Evolutionary conservation across 225 moss, liverwort and hornwort genomes (phyloP), one percentile per base, ranked within the genome.

Genomic region (Polytrichum formosum): DNA sequence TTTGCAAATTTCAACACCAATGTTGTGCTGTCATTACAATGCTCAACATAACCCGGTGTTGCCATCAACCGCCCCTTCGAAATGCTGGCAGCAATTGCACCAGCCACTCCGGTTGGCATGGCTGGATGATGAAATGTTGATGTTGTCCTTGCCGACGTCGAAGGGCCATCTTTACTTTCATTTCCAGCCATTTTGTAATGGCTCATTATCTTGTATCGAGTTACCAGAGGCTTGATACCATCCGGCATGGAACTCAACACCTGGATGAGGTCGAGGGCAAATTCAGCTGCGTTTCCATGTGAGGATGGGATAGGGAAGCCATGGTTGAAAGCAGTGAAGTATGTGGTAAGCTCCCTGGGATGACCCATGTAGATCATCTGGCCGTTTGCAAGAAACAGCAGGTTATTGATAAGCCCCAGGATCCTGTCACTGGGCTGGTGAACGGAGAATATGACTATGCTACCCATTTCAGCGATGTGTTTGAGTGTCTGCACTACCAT

Each of bases 391-490:
- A 96, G 88, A 55, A 96, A 88, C 20, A 96, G 74, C 58, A 96
- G 76, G 55, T 87, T 90, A 68, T 91, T 84, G 16, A 96, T 86
- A 56, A 96, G 86, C 29, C 90, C 83, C 33, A 96, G 73, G 28
- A 96, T 96, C 37, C 95, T 81, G 67, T 96, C 93, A 77, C 95
- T 96, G 55, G 95, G 95, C 54, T 96, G 95, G 73, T 96, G 95
- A 20, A 96, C 85, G 13, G 95, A 93, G 54, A 96, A 77, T 56
- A 96, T 88, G 55, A 96, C 90, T 46, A 96, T 90, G 72, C 95
- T 96, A 61, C 95, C 95, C 30, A 87, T 88, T 69, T 90, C 82
- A 26, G 95, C 93, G 5, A 96, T 96, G 61, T 88, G 87, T 64
- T 90, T 93, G 73, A 96, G 83, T 18, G 93, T 96, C 56, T 90